Evolutionary conservation across 129 eudicot genomes (phyloP).

Genomic region (Ambrosia trifida): DNA sequence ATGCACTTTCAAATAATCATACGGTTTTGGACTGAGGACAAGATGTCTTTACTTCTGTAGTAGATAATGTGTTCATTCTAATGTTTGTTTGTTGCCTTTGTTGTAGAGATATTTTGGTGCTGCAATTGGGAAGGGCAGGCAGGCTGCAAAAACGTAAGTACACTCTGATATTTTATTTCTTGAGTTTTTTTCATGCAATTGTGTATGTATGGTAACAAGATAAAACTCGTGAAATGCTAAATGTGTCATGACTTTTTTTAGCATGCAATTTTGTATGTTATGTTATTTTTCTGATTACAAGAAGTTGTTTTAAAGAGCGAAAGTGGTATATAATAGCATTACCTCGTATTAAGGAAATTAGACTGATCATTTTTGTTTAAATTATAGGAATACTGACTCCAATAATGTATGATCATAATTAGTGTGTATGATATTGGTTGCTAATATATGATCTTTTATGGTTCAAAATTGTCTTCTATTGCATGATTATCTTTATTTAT

Average conservation of each 20-base stretch:
- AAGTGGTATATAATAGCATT: constrained; percentile 3
- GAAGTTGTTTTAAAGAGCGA: neutral
- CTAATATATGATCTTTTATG: constrained; percentile 4
- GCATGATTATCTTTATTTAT: neutral
- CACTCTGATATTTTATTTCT: neutral
- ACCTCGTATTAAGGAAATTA: neutral
- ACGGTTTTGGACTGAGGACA: neutral
- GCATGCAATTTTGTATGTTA: neutral
- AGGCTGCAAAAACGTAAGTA: constrained; percentile 98
- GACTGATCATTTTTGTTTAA: neutral
- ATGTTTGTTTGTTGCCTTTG: constrained; percentile 20
- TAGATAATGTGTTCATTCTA: neutral
- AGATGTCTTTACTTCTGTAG: neutral
- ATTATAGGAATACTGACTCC: neutral
- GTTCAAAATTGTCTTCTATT: constrained; percentile 2
- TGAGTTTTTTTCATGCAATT: neutral
- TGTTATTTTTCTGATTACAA: constrained; percentile 3
- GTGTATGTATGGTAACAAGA: constrained; percentile 1
- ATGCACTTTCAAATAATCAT: neutral
- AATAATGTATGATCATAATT: neutral
- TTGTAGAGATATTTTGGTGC: constrained; percentile 93
- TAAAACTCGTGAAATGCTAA: constrained; percentile 15
- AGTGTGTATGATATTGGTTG: constrained; percentile 10
- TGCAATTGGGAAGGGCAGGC: constrained; percentile 97
- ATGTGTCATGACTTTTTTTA: neutral